Percentiles rank a stretch among this genome's conserved stretches.
Evolutionary conservation across 108 stramenopile genomes (phyloP).

Genomic region (Mayamaea pseudoterrestris): DNA sequence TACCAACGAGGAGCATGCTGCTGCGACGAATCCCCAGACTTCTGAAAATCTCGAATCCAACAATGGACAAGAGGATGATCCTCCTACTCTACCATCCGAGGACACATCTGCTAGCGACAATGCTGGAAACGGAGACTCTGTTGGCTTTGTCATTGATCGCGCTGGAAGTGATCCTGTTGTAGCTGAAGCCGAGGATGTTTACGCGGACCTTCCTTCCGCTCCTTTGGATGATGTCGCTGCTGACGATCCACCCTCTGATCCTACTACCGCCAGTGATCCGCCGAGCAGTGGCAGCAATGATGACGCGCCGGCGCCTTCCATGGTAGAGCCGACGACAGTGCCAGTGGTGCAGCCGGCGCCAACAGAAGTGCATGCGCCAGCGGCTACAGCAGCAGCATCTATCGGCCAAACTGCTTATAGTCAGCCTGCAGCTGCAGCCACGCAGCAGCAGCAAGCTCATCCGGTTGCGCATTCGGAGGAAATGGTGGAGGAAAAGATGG

Average conservation of each 20-base stretch:
- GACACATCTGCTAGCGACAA: neutral
- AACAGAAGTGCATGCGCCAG: too few species aligned
- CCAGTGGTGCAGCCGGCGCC: neutral
- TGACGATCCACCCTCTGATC: neutral
- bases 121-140: neutral
- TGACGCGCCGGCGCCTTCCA: neutral
- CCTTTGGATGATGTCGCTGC: neutral
- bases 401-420: too few species aligned
- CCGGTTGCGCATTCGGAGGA: constrained; percentile 13
- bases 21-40: too few species aligned
- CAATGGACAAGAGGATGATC: neutral
- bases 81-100: neutral
- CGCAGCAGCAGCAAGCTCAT: too few species aligned
- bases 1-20: neutral
- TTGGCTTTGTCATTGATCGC: neutral
- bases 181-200: neutral
- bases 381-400: too few species aligned
- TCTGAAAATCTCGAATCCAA: neutral
- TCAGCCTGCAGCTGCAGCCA: too few species aligned
- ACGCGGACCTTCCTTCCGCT: neutral
- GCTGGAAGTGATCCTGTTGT: neutral
- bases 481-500: constrained; percentile 48
- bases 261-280: neutral
- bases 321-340: neutral
- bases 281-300: neutral